Conservation (phyloP, 768 basidiomycete genomes). For the Glaciozyma antarctica region DNA sequence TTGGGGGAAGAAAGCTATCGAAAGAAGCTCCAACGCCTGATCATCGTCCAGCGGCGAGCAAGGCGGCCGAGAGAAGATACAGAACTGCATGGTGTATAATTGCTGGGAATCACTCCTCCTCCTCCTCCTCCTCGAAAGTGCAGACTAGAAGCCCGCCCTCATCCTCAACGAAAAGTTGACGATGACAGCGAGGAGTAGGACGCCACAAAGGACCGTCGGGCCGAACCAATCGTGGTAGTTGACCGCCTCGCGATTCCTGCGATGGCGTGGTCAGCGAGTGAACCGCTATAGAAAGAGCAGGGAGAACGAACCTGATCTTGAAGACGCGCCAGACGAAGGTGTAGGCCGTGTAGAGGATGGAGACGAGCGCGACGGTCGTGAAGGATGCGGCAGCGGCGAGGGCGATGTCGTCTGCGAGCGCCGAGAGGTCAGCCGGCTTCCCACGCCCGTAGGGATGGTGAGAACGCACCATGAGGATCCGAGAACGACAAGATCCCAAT, state of each 20-base stretch:
- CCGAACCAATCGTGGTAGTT: conserved; percentile 67
- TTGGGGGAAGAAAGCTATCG: too few relatives aligned
- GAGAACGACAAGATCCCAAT: conserved; percentile 56
- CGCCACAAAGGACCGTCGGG: conserved; percentile 62
- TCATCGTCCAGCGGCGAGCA: too few relatives aligned
- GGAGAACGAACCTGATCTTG: conserved; percentile 46
- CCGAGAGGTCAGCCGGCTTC: conserved; percentile 34
- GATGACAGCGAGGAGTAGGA: conserved; percentile 59
- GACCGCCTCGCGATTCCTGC: conserved; percentile 53
- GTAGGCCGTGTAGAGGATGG: conserved; percentile 74
- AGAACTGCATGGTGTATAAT: too few relatives aligned
- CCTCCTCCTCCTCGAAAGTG: not conserved
- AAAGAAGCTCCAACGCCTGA: too few relatives aligned
- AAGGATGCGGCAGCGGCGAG: conserved; percentile 81
- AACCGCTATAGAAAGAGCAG: too few relatives aligned
- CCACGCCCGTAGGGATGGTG: not conserved
- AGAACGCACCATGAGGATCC: conserved; percentile 27
- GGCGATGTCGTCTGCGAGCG: conserved; percentile 48
- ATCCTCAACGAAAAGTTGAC: conserved; percentile 63
- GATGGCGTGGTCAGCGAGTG: not conserved
- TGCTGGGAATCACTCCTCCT: too few relatives aligned
- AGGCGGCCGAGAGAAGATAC: too few relatives aligned
- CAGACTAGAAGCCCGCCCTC: conserved; percentile 21
- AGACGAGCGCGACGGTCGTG: conserved; percentile 75
- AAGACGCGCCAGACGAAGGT: conserved; percentile 70